phyloP scores from a whole-genome alignment of 352 stramenopile species.

The Elongisporangium anandrum region DNA sequence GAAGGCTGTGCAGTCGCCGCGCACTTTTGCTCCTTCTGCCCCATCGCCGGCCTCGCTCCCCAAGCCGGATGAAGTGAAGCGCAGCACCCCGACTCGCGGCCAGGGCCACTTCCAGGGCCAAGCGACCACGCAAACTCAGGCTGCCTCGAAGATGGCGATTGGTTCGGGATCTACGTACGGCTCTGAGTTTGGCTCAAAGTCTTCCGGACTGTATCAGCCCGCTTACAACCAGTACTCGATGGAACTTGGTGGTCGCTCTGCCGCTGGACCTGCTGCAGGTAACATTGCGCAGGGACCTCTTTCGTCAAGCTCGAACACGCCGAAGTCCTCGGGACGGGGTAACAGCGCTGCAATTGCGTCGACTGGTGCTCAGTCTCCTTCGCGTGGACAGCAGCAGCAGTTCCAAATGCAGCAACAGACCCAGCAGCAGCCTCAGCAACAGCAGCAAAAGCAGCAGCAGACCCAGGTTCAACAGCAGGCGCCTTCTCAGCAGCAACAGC shows the following conservation, averaged over 20 bases:
- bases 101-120: slow-evolving; percentile 53
- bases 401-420: slow-evolving; percentile 21
- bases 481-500: slow-evolving; percentile 20
- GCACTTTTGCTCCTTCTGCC: slow-evolving; percentile 58
- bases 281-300: slow-evolving; percentile 30
- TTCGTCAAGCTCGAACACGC: slow-evolving; percentile 42
- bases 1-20: slow-evolving; percentile 49
- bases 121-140: slow-evolving; percentile 24
- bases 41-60: slow-evolving; percentile 81
- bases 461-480: slow-evolving; percentile 29
- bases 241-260: slow-evolving; percentile 46
- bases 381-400: slow-evolving; percentile 39
- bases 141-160: slow-evolving; percentile 53
- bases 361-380: slow-evolving; percentile 50
- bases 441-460: slow-evolving; percentile 2
- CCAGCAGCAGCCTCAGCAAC: slow-evolving; percentile 4
- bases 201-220: slow-evolving; percentile 65
- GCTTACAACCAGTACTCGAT: slow-evolving; percentile 84
- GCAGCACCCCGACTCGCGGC: slow-evolving; percentile 52
- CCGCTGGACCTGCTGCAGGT: slow-evolving; percentile 9
- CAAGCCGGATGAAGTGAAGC: slow-evolving; percentile 84
- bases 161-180: slow-evolving; percentile 43
- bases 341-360: slow-evolving; percentile 8
- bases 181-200: slow-evolving; percentile 45
- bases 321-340: slow-evolving; percentile 31